Evolutionary conservation across 2,329 filamentous ascomycete species (phyloP).

Genomic region (Colletotrichum paranaense): DNA sequence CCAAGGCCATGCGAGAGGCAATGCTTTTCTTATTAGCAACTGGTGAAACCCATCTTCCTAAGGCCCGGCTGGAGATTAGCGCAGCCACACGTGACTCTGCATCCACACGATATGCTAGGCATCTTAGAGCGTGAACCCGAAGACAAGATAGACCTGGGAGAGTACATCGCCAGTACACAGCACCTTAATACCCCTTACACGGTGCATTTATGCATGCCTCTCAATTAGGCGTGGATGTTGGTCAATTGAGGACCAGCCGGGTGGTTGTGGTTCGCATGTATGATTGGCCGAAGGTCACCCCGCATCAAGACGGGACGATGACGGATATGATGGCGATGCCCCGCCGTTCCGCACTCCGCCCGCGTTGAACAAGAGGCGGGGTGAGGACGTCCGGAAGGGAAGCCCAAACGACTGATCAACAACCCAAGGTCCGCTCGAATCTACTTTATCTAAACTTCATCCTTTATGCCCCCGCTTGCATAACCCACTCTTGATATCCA

Average conservation of each 20-base stretch:
- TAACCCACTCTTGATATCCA: background rate
- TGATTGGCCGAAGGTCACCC: background rate
- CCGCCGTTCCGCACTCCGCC: background rate
- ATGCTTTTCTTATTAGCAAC: too few relatives aligned
- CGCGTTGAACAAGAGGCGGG: background rate
- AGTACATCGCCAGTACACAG: too few relatives aligned
- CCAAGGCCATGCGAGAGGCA: too few relatives aligned
- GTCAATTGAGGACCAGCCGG: background rate
- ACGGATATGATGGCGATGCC: constrained; percentile 2
- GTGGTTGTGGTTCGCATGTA: background rate
- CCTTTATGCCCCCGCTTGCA: background rate
- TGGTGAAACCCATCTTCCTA: too few relatives aligned
- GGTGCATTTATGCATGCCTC: too few relatives aligned
- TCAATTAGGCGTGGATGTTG: background rate
- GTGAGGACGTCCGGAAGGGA: background rate
- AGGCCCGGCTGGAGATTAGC: too few relatives aligned
- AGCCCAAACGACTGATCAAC: background rate
- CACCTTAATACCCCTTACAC: too few relatives aligned
- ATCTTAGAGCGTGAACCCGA: too few relatives aligned
- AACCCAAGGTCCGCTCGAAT: background rate
- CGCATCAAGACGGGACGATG: background rate
- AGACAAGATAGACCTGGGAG: too few relatives aligned
- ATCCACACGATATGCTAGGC: too few relatives aligned
- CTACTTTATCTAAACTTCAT: background rate
- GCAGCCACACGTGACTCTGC: too few relatives aligned